These are phyloP conservation scores for Arachnomyces sp. DNA, from an alignment of 2,329 filamentous ascomycete genomes.

Conservation along the genomic window DNA sequence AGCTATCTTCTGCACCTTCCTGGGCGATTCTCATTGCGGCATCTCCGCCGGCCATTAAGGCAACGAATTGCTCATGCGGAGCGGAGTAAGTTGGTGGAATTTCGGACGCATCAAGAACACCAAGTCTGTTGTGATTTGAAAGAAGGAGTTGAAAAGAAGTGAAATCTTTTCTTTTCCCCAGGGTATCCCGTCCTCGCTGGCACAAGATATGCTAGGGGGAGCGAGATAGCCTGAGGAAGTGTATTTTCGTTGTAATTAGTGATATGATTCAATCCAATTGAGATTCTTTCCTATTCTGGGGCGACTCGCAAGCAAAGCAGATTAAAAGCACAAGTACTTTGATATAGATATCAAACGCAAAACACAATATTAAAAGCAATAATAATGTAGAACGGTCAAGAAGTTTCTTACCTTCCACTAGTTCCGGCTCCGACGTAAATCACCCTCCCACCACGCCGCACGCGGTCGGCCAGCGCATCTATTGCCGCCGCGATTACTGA, in stretches of 20 bases:
- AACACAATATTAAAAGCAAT: neutral
- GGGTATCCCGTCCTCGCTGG: too few relatives aligned
- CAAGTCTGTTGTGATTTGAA: constrained; percentile 21
- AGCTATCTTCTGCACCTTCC: constrained; percentile 36
- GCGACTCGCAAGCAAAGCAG: too few relatives aligned
- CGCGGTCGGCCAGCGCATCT: constrained; percentile 23
- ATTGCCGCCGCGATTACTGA: constrained; percentile 27
- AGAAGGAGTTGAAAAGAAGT: neutral
- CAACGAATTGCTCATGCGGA: constrained; percentile 32
- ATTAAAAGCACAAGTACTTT: too few relatives aligned
- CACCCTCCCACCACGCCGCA: constrained; percentile 28
- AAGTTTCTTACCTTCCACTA: constrained; percentile 30
- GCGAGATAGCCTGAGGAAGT: too few relatives aligned
- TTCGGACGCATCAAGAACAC: constrained; percentile 36
- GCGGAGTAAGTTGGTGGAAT: constrained; percentile 37
- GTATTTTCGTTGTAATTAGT: too few relatives aligned
- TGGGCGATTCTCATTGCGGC: constrained; percentile 32
- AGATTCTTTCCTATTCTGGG: too few relatives aligned
- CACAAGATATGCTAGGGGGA: too few relatives aligned
- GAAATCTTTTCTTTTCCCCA: neutral
- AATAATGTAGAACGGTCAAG: neutral
- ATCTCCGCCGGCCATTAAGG: constrained; percentile 37
- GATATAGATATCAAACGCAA: neutral
- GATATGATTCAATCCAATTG: too few relatives aligned
- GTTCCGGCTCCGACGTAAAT: constrained; percentile 38